Evolutionary conservation across 2,329 filamentous ascomycete genomes (phyloP), one percentile per base, ranked within the genome.

Genomic region (Pezicula carpinea): DNA sequence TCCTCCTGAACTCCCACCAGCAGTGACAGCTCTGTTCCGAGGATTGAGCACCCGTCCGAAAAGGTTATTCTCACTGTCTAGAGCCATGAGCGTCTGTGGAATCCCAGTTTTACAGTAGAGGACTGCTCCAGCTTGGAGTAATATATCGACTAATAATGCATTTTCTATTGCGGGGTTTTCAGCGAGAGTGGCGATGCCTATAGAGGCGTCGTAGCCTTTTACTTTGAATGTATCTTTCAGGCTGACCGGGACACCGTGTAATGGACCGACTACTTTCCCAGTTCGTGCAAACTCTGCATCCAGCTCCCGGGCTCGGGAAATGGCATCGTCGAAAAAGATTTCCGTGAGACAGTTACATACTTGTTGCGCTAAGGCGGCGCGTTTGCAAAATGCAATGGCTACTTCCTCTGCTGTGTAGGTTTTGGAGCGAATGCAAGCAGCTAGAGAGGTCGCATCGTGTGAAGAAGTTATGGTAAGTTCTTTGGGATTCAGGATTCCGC

Each of bases 91-190:
- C 0, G 76, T 77, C 51, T 81, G 77, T 1, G 84, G 83, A 2
- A 87, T 69, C 55, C 86, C 87, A 1, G 84, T 87, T 64, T 87
- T 87, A 53, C 78, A 74, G 53, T 87, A 84, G n/a, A 84, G 66
- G 0, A 88, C 72, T 1, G 83, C 83, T 1, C 85, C 85, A 0
- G 80, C 69, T 15, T 71, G 69, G 21, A 77, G 65, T 4, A 88
- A 64, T 1, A 85, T 66, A 7, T 77, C 70, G 0, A 85, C 76
- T 6, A 86, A 66, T 0, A 74, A 71, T 0, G 79, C 73, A 59
- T 85, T 77, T 51, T 71, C 63, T 26, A 64, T 62, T 13, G 76
- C 71, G 2, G 77, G 78, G 41, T 76, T 70, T 46, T 72, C 67
- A 29, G 75, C 77, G 46, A 80, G 67, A 5, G 67, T 71, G 0